These are phyloP conservation scores for Sugiyamaella novakii DNA, from an alignment of 1,139 yeast species.

Conservation along the genomic window DNA sequence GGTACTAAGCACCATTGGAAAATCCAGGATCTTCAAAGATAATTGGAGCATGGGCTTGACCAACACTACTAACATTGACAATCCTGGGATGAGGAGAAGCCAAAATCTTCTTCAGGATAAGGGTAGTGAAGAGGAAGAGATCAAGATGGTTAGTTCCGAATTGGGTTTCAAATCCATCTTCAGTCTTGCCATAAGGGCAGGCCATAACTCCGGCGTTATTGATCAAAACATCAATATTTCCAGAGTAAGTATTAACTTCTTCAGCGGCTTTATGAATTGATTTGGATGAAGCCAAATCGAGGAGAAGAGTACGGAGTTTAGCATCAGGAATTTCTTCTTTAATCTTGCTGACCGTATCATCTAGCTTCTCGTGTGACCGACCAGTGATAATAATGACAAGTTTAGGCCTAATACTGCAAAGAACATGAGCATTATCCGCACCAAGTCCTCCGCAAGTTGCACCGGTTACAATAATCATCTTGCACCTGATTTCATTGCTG, in stretches of 20 bases:
- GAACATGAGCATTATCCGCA: constrained; percentile 26
- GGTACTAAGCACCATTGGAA: constrained; percentile 23
- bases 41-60: constrained; percentile 48
- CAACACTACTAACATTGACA: constrained; percentile 66
- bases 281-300: constrained; percentile 20
- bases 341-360: constrained; percentile 26
- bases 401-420: constrained; percentile 41
- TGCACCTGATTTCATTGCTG: constrained; percentile 36
- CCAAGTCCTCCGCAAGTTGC: constrained; percentile 35
- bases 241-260: constrained; percentile 17
- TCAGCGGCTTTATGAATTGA: constrained; percentile 20
- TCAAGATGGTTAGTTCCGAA: constrained; percentile 74
- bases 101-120: constrained; percentile 57
- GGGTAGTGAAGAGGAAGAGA: constrained; percentile 50
- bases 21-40: constrained; percentile 34
- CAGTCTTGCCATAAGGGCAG: constrained; percentile 60
- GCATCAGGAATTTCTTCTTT: constrained; percentile 17
- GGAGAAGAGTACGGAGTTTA: constrained; percentile 10
- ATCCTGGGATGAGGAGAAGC: constrained; percentile 60
- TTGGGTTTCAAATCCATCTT: constrained; percentile 70
- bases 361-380: constrained; percentile 33
- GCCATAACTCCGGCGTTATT: constrained; percentile 82
- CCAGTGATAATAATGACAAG: constrained; percentile 37
- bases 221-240: constrained; percentile 47
- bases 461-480: constrained; percentile 37